Evolutionary conservation across 2,329 filamentous ascomycete species (phyloP), one percentile per base, ranked within the genome.

Genomic region (Alternaria longipes): DNA sequence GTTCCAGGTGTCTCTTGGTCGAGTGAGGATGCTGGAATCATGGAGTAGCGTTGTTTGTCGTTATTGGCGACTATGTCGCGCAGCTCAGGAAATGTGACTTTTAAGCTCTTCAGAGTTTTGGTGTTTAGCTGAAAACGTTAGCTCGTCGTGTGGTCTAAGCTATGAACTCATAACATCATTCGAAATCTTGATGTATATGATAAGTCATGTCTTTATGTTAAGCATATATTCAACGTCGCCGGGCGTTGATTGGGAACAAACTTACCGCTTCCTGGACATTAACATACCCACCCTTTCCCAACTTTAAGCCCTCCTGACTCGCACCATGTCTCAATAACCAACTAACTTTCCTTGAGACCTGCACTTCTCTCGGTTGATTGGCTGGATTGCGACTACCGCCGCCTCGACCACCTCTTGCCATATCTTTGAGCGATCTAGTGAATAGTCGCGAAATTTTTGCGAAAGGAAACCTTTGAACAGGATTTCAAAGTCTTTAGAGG

Each of bases 11-110:
- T 41, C 1, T 54, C 22, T 1, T 68, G 38, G 16, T 65, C 56
- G 12, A 68, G 54, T 5, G 66, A 53, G 1, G 72, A 67, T 8
- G 78, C 85, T 46, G 86, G 86, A 54, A 93, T 89, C 73, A 98
- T 84, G 2, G 89, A 87, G 82, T 96, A 99, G 40, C 95, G 91
- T 79, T 97, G 91, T 82, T 99, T 99, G 73, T 94, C 91, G 74
- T 93, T 96, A 50, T 86, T 86, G 14, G 83, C 79, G 12, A 97
- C 93, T 16, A 90, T 85, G 9, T 84, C 77, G 55, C 86, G 83
- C 64, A 99, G 84, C 67, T 97, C 94, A 3, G 84, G 81, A 59
- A 97, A 86, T 0, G 90, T 91, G n/a, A 91, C 86, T 63, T 91
- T 84, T 9, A 97, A 84, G 4, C 86, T 87, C 64, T 86, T 87